Base-by-base conservation (phyloP, 495 filamentous ascomycete genomes). In the Rostrohypoxylon terebratum region DNA sequence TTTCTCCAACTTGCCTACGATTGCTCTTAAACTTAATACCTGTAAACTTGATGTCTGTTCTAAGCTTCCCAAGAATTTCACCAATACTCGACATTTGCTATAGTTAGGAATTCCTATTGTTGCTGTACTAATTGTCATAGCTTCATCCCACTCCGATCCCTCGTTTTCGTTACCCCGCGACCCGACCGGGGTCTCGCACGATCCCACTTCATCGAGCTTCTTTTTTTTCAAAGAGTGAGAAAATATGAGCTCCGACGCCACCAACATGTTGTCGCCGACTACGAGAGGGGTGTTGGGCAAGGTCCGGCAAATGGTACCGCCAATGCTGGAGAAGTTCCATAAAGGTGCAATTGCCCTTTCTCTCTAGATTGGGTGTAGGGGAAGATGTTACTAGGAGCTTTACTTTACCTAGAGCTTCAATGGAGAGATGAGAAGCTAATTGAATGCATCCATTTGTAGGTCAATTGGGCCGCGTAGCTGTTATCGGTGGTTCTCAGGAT, bases 271-370 rank as follows among this genome's bases (percentile, higher is more conserved):
- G 81, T 82, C 82, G 20, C 70, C 81, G 40, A 71, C 81, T 1
- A 83, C 86, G 28, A 82, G 90, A 79, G 90, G 92, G 63, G 83
- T 97, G 33, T 85, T 99, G 21, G 78, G 82, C 57, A 94, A 92
- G 78, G 94, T 95, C 77, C 91, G 92, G 84, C 93, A 91, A 80
- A 92, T 99, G 80, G 87, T 99, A 51, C 96, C 96, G 45, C 96
- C 96, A 8, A 91, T 99, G 91, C 87, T 98, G 10, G 94, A 96
- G 77, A 94, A 88, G 69, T 98, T 99, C 77, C 96, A 99, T 79
- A 99, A 99, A 90, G 96, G 95, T 94, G 59, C n/a, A 73, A 68
- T 6, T n/a, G 23, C 42, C 40, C 34, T 8, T 38, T 38, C 34
- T 38, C 34, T 38, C 34, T 38, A 38, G 34, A 38, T 38, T 51